Evolutionary conservation across 2,329 filamentous ascomycete genomes (phyloP), one percentile per base, ranked within the genome.

Genomic region (Penicillium sp.): DNA sequence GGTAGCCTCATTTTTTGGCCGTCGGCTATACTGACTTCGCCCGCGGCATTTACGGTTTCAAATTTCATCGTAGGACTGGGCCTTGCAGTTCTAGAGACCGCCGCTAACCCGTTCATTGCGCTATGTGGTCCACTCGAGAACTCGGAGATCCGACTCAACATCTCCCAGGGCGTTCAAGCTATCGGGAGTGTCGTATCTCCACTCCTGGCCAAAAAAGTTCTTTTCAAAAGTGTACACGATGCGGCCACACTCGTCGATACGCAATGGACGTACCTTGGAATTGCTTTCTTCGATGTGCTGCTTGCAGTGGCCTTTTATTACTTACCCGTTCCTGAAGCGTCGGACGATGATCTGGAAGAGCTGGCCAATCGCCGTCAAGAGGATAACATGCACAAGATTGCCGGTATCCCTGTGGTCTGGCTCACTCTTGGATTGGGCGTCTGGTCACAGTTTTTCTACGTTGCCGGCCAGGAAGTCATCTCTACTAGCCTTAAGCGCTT

Each of bases 201-300:
- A 2, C 64, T 80, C 2, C 66, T 82, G 23, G 77, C 77, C 3
- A 68, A 74, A 40, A 74, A 73, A 37, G 76, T 77, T 0, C 67
- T 81, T 17, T 79, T 80, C 60, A 69, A 66, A 23, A 56, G 60
- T n/a, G 63, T 69, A 2, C 56, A 56, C 3, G 62, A 73, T 39
- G 72, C 73, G 0, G 64, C 70, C 1, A 72, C 69, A 7, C 56
- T 82, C 16, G 73, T 80, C 39, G 70, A 77, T 37, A 76, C 79
- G 1, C 78, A 82, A 54, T 82, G 77, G 76, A 72, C 77, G 0
- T 82, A 82, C 43, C 70, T 81, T 2, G 78, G 75, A 6, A 80
- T 82, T 39, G 70, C 76, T 1, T 66, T 81, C 9, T 79, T 80
- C 49, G 77, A 74, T 17, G 67, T 79, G 31, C 57, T 73, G 3